A percentile compares a stretch with the other conserved stretches of the same genome.
Evolutionary conservation across 208 protist genomes (phyloP).

Genomic region (Trypanosomatidae sp.): DNA sequence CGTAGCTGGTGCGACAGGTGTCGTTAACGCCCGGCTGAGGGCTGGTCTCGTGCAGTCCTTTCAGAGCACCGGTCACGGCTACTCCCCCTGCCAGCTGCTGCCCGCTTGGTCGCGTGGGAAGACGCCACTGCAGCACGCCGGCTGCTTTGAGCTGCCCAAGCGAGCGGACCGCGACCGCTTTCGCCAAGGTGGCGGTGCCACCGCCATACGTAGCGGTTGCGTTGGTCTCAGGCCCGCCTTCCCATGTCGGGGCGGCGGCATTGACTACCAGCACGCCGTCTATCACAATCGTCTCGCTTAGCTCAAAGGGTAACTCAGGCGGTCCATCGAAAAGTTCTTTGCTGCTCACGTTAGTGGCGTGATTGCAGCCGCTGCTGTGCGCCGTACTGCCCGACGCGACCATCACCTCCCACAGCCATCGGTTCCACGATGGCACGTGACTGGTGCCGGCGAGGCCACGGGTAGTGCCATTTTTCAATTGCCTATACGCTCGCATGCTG

Average conservation of each 20-base stretch:
- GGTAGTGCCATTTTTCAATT: background rate
- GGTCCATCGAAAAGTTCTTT: constrained; percentile 16
- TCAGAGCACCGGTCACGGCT: background rate
- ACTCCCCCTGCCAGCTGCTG: background rate
- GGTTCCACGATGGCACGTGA: constrained; percentile 54
- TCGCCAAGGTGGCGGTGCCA: background rate
- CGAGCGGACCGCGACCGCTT: constrained; percentile 5
- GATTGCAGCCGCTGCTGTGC: constrained; percentile 4
- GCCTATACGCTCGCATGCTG: background rate
- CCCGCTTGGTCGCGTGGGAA: background rate
- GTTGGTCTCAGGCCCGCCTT: background rate
- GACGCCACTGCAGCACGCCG: constrained; percentile 21
- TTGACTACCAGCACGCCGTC: constrained; percentile 12
- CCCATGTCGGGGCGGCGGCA: background rate
- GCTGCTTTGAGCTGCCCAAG: constrained; percentile 25
- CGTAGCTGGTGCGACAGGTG: background rate
- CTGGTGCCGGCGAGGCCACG: constrained; percentile 33
- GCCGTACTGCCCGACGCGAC: background rate
- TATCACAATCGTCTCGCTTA: constrained; percentile 22
- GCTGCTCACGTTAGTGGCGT: constrained; percentile 7
- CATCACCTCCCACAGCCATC: constrained; percentile 25
- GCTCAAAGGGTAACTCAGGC: constrained; percentile 3
- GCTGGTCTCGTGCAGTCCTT: background rate
- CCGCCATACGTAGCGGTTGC: background rate
- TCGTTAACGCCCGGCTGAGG: background rate